Evolutionary conservation across 2,329 filamentous ascomycete genomes (phyloP).

Genomic region (Trichoderma gracile): DNA sequence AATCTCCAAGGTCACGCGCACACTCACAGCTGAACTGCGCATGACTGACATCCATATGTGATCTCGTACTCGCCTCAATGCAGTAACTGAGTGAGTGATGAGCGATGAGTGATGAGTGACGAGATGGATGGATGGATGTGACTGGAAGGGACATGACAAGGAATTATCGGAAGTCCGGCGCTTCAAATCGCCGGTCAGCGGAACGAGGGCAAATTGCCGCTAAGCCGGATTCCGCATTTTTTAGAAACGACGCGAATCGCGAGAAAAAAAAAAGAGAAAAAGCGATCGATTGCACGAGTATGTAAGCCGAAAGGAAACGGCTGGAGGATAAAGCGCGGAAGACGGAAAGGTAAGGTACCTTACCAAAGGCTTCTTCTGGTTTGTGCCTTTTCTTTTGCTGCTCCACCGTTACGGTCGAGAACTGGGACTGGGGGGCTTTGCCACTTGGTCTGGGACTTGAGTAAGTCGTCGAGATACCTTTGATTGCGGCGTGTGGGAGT

Average conservation of each 20-base stretch:
- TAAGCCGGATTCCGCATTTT: slow-evolving; percentile 7
- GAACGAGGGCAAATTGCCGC: neutral
- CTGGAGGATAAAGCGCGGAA: no score
- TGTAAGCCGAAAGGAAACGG: no score
- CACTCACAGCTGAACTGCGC: neutral
- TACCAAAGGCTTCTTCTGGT: no score
- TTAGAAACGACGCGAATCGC: slow-evolving; percentile 16
- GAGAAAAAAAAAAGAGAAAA: slow-evolving; percentile 1
- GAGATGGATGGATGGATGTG: neutral
- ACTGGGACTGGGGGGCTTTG: neutral
- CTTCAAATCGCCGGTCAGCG: slow-evolving; percentile 2
- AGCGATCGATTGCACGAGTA: neutral
- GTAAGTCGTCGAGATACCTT: neutral
- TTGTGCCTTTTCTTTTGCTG: no score
- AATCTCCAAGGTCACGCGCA: neutral
- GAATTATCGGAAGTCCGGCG: slow-evolving; percentile 5
- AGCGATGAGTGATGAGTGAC: no score
- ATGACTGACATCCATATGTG: neutral
- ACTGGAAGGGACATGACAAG: neutral
- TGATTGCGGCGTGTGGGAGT: no score
- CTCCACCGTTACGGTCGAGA: no score
- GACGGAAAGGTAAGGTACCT: no score
- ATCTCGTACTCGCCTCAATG: neutral
- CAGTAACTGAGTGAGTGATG: no score
- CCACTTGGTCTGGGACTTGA: slow-evolving; percentile 14